Base-by-base conservation (phyloP, 176 grass and related monocot species). In the Olyra latifolia region DNA sequence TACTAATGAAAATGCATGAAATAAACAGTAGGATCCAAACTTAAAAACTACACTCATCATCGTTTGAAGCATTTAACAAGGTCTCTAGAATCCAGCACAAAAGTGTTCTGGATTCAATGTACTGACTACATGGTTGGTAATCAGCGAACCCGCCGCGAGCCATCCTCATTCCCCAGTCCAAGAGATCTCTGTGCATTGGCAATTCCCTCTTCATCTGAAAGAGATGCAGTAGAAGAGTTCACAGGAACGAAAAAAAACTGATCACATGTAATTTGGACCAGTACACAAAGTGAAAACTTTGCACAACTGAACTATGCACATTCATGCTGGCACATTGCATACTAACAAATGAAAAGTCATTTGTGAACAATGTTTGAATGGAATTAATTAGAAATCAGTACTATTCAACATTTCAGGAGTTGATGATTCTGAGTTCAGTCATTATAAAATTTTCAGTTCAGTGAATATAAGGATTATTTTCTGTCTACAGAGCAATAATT, bases 141-240 rank as follows among this genome's bases (percentile, higher is more conserved):
- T 94, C 81, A 93, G 13, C 84, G 88, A 80, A 88, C 71, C 61
- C 86, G 80, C 3, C 90, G 90, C 41, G 63, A 87, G 12, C 88
- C 87, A 77, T 91, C 92, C 45, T 91, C 87, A 80, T 83, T 88
- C 12, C 81, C 90, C 54, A 99, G 66, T 43, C 92, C 92, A 84
- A 95, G 88, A 43, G 96, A 95, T 69, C 22, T 95, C 72, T 99
- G 96, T 28, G 96, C 96, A 85, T 91, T 89, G 17, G 88, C 74
- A 52, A 99, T 99, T 59, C 96, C 92, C 58, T 95, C 92, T 75
- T 91, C 89, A 10, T 92, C 94, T 97, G 85, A 80, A 75, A 82
- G 71, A 63, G 65, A 76, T 62, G 62, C 6, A 45, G 12, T 15
- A 17, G 30, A 81, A 69, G 29, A 75, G 45, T 88, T 59, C 77